A percentile compares a stretch with the other conserved stretches of the same genome.
These are phyloP conservation scores for Claviceps pazoutovae DNA, from an alignment of 2,329 filamentous ascomycete genomes.

Conservation along the genomic window DNA sequence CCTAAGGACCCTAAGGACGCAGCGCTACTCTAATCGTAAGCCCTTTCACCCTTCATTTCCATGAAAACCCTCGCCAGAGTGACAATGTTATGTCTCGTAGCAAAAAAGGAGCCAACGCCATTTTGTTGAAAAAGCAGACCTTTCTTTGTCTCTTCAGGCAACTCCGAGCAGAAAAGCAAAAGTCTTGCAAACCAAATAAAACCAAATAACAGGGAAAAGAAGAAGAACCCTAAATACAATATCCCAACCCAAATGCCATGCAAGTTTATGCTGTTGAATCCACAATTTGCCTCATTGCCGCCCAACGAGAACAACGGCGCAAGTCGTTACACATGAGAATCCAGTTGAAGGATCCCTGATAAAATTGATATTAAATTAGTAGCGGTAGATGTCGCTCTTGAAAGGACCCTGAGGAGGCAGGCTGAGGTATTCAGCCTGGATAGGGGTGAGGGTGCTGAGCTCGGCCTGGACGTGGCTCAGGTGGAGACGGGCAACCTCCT, in stretches of 20 bases:
- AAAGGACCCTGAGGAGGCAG: constrained; percentile 76
- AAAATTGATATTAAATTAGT: constrained; percentile 26
- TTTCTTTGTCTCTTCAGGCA: constrained; percentile 15
- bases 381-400: constrained; percentile 71
- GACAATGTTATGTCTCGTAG: constrained; percentile 21
- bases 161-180: not conserved
- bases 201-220: not conserved
- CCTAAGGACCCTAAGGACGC: constrained; percentile 9
- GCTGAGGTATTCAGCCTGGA: constrained; percentile 91
- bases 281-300: constrained; percentile 24
- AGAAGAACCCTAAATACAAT: constrained; percentile 11
- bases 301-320: constrained; percentile 16
- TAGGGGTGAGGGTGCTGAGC: constrained; percentile 69
- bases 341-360: constrained; percentile 27
- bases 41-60: no score
- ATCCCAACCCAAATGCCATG: constrained; percentile 22
- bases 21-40: no score
- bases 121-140: constrained; percentile 28
- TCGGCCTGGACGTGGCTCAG: constrained; percentile 87
- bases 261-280: constrained; percentile 32
- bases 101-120: constrained; percentile 23
- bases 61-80: constrained; percentile 9
- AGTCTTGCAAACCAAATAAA: not conserved
- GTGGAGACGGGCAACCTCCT: constrained; percentile 94
- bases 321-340: constrained; percentile 23